phyloP scores from a whole-genome alignment of 805 yeast genomes.

The Candida peoriensis region DNA sequence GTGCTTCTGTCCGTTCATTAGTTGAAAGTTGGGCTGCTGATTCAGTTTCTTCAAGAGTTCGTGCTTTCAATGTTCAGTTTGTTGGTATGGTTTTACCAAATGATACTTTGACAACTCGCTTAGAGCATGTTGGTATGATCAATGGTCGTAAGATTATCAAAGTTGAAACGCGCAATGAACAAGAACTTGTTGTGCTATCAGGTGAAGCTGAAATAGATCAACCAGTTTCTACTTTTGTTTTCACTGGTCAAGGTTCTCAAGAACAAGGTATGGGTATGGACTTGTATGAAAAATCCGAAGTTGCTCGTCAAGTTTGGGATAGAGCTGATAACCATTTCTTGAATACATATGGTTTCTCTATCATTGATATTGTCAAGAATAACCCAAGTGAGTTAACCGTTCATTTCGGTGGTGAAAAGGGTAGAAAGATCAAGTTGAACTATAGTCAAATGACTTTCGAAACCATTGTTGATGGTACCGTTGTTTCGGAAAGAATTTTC shows the following conservation, averaged over 20 bases:
- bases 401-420: conserved; percentile 97
- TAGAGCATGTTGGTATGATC: conserved; percentile 98
- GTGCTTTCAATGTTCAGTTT: conserved; percentile 87
- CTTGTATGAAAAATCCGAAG: conserved; percentile 81
- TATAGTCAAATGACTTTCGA: conserved; percentile 97
- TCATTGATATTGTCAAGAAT: conserved; percentile 88
- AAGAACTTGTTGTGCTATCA: conserved; percentile 72
- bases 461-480: conserved; percentile 79
- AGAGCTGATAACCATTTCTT: conserved; percentile 93
- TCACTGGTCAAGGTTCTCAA: conserved; percentile 99
- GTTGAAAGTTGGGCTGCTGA: conserved; percentile 99
- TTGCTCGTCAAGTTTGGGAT: conserved; percentile 96
- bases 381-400: conserved; percentile 94
- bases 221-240: conserved; percentile 93
- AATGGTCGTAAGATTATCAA: conserved; percentile 97
- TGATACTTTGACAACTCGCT: conserved; percentile 76
- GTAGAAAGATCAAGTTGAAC: conserved; percentile 90
- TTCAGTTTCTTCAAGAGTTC: conserved; percentile 90
- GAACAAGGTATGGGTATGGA: conserved; percentile 99
- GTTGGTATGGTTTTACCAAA: conserved; percentile 98
- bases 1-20: conserved; percentile 90
- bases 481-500: conserved; percentile 91
- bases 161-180: conserved; percentile 82
- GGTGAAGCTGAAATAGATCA: conserved; percentile 99
- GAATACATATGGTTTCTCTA: conserved; percentile 94